A percentile compares a stretch with the other conserved stretches of the same genome.
Evolutionary conservation across 106 monocot species (phyloP).

Genomic region (Posidonia australis): DNA sequence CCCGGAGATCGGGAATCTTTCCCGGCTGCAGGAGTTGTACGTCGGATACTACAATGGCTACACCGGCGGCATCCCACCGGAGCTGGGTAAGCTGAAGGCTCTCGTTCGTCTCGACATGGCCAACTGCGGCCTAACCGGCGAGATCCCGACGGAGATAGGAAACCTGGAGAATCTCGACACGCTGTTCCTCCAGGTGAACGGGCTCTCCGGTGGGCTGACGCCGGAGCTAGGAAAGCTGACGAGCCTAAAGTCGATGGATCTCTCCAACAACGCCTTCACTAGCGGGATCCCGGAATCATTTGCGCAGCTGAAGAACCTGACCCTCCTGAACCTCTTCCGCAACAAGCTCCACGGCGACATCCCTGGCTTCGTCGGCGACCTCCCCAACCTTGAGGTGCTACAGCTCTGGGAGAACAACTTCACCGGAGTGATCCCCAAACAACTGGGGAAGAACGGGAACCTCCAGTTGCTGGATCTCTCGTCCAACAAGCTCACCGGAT

Average conservation of each 20-base stretch:
- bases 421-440: constrained; percentile 41
- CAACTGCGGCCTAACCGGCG: constrained; percentile 57
- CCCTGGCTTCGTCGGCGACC: constrained; percentile 49
- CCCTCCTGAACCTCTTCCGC: constrained; percentile 55
- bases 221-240: constrained; percentile 40
- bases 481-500: constrained; percentile 46
- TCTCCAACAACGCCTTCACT: constrained; percentile 59
- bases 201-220: constrained; percentile 41
- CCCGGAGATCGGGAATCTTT: constrained; percentile 48
- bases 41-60: constrained; percentile 71
- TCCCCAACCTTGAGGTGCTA: constrained; percentile 49
- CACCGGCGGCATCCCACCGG: constrained; percentile 51
- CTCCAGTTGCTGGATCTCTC: constrained; percentile 48
- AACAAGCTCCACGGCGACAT: constrained; percentile 49
- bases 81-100: constrained; percentile 47
- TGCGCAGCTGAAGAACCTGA: constrained; percentile 42
- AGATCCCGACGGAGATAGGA: constrained; percentile 59
- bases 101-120: constrained; percentile 75
- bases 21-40: constrained; percentile 49
- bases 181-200: constrained; percentile 75
- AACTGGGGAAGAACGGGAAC: constrained; percentile 36
- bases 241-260: constrained; percentile 66
- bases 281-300: constrained; percentile 35
- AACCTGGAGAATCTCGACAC: constrained; percentile 58
- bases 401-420: constrained; percentile 87